Base-by-base conservation (phyloP, 192 early-diverging fungal species). In the Dissophora globulifera region DNA sequence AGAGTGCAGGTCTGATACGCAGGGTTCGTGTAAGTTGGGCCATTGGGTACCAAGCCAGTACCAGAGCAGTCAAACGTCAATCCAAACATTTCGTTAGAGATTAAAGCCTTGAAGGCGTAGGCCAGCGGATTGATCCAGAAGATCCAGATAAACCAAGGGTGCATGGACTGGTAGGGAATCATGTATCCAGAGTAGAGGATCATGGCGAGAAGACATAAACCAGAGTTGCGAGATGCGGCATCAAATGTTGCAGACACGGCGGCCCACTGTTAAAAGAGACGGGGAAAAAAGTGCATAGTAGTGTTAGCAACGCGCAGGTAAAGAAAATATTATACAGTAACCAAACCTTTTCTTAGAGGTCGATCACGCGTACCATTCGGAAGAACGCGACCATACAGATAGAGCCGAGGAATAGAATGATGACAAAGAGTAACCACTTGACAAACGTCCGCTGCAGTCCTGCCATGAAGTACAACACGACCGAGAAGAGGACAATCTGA, bases 91-190 rank as follows among this genome's bases (percentile, higher is more conserved):
- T 91, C 88, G 59, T 90, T 89, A 26, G 84, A 80, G 38, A 91
- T 69, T 1, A 91, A 58, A 3, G 88, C 76, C 41, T 86, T 85
- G 58, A 88, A 83, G 2, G 70, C 85, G 49, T 89, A 90, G 0
- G 83, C 67, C 20, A 89, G 58, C 12, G 89, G 88, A 55, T 89
- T 88, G 42, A 90, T 85, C 84, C 84, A 91, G 50, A 78, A 87
- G 35, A 89, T 81, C 87, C 86, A 87, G 27, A 58, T 79, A 27
- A 89, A 78, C 88, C 85, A 87, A n/a, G 86, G 83, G 25, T 86
- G 80, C 87, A 91, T 89, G 2, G 80, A 78, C 22, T 62, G 62
- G 40, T 81, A 82, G 0, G 86, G 86, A 62, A 91, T 86, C 50
- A 87, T 80, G 55, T 88, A 92, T 29, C 91, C 88, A 40, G 81